Percentiles rank a stretch among this genome's conserved stretches.
Evolutionary conservation across 1,284 basidiomycete genomes (phyloP).

Genomic region (Gomphus bonarii): DNA sequence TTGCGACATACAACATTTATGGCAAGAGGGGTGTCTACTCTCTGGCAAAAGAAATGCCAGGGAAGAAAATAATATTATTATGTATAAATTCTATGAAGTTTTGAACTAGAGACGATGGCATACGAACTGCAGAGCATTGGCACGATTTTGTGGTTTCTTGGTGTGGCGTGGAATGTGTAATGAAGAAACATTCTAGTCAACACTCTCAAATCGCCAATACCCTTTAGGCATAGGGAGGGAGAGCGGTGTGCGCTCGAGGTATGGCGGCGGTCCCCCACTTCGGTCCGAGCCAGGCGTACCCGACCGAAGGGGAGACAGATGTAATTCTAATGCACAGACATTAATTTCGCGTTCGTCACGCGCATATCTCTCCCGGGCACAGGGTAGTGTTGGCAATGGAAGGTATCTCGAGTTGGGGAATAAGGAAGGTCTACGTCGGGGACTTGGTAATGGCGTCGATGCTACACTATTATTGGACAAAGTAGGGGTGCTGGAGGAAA

Average conservation of each 20-base stretch:
- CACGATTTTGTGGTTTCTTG: neutral
- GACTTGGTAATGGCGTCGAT: conserved; percentile 7
- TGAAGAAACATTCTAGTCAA: neutral
- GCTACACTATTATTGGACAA: conserved; percentile 3
- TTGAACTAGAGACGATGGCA: neutral
- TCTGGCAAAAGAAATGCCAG: too few relatives aligned
- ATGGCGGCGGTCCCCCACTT: conserved; percentile 4
- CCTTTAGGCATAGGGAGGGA: conserved; percentile 2
- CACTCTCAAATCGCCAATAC: conserved; percentile 9
- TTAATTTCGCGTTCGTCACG: neutral
- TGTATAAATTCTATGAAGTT: neutral
- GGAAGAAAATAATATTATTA: neutral
- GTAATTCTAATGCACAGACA: conserved; percentile 3
- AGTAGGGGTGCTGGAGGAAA: conserved; percentile 5
- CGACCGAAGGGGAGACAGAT: conserved; percentile 1
- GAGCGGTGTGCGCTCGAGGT: conserved; percentile 7
- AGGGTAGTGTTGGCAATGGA: neutral
- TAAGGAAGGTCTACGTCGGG: conserved; percentile 1
- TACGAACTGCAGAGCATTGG: neutral
- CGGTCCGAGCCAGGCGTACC: neutral
- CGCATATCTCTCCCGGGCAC: neutral
- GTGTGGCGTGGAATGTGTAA: neutral
- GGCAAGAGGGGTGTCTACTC: too few relatives aligned
- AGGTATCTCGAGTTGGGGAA: conserved; percentile 6
- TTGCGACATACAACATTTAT: too few relatives aligned